phyloP scores from a whole-genome alignment of 2,329 filamentous ascomycete species.

The Fusarium tupiense region DNA sequence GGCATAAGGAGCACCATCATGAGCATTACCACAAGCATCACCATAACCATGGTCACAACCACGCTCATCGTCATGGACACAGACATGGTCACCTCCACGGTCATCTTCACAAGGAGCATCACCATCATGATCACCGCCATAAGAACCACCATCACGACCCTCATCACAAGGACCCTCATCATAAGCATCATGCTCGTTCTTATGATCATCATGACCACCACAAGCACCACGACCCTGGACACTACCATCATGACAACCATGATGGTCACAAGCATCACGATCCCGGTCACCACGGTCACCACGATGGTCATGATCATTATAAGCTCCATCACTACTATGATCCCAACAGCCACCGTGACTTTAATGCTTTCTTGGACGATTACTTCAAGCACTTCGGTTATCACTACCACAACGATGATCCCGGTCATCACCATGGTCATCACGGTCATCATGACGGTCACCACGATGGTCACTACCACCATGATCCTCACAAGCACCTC shows the following conservation, averaged over 20 bases:
- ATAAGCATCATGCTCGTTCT: background rate
- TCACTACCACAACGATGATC: background rate
- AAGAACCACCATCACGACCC: background rate
- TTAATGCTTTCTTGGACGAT: background rate
- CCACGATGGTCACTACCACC: background rate
- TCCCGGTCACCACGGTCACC: background rate
- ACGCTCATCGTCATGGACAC: background rate
- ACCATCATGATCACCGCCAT: background rate
- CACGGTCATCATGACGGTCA: background rate
- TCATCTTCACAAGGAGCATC: background rate
- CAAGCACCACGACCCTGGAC: background rate
- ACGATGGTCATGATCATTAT: background rate
- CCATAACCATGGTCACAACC: background rate
- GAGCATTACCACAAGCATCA: conserved; percentile 4
- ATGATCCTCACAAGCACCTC: background rate
- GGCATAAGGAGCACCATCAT: conserved; percentile 4
- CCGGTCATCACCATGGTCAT: background rate
- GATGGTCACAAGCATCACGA: background rate
- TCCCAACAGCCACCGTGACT: background rate
- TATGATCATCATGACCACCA: background rate
- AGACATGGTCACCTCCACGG: background rate
- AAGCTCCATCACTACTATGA: background rate
- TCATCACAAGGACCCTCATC: background rate
- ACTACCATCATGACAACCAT: background rate
- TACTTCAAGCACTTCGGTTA: background rate